These are phyloP conservation scores for Eutrema heterophyllum DNA, from an alignment of 345 rosid species.

Conservation along the genomic window DNA sequence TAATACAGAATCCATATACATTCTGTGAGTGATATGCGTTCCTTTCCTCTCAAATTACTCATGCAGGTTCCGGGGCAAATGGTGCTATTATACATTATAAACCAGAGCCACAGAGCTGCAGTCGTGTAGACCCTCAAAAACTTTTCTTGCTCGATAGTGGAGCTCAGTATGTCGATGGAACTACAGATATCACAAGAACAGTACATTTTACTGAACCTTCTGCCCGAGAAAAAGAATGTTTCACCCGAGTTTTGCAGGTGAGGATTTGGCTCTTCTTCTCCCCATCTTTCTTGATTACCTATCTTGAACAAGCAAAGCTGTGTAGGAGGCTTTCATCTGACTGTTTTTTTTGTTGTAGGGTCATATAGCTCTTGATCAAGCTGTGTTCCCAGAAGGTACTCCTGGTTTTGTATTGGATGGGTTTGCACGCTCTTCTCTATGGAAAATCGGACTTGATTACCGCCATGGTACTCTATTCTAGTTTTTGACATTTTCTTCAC, in stretches of 20 bases:
- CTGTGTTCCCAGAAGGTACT: conserved; percentile 84
- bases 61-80: conserved; percentile 89
- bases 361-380: conserved; percentile 95
- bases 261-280: not conserved
- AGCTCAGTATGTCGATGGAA: conserved; percentile 94
- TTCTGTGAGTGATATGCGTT: not conserved
- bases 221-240: conserved; percentile 79
- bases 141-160: conserved; percentile 90
- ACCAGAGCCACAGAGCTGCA: conserved; percentile 81
- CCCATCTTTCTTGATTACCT: not conserved
- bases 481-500: not conserved
- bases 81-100: conserved; percentile 94
- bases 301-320: not conserved
- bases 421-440: conserved; percentile 87
- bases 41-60: not conserved
- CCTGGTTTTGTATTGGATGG: conserved; percentile 94
- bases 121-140: conserved; percentile 64
- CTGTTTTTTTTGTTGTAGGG: conserved; percentile 51
- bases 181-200: conserved; percentile 94
- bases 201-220: conserved; percentile 88
- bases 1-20: not conserved
- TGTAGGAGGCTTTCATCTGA: conserved; percentile 2
- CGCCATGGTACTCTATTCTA: conserved; percentile 62
- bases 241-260: conserved; percentile 89
- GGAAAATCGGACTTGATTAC: conserved; percentile 97